A percentile compares a stretch with the other conserved stretches of the same genome.
Conservation (phyloP, 192 early-diverging fungal genomes). For the Coemansia sp. region DNA sequence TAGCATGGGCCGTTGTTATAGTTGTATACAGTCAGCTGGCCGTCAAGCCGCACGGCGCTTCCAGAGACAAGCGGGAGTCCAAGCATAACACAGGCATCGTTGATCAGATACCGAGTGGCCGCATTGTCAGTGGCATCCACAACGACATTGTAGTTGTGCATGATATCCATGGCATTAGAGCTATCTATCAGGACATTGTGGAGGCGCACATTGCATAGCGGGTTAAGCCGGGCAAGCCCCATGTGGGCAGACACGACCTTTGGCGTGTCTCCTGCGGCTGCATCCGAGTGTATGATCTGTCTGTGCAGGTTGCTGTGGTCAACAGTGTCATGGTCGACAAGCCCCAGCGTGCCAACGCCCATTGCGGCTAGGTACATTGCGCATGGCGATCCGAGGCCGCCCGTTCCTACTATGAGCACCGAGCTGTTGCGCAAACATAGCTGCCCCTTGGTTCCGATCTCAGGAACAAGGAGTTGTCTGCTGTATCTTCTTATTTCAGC, state of each 20-base stretch:
- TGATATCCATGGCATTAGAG: constrained; percentile 74
- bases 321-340: constrained; percentile 89
- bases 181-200: constrained; percentile 77
- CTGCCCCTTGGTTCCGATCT: constrained; percentile 73
- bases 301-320: constrained; percentile 92
- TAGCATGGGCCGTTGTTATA: constrained; percentile 90
- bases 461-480: constrained; percentile 81
- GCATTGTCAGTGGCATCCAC: constrained; percentile 95
- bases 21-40: constrained; percentile 96
- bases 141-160: constrained; percentile 77
- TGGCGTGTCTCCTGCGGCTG: constrained; percentile 52
- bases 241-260: constrained; percentile 78
- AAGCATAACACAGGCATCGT: constrained; percentile 86
- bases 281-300: constrained; percentile 89
- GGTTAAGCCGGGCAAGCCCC: constrained; percentile 62
- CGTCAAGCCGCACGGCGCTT: constrained; percentile 87
- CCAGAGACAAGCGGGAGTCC: constrained; percentile 85
- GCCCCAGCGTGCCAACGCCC: constrained; percentile 84
- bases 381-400: constrained; percentile 88
- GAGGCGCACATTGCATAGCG: constrained; percentile 60
- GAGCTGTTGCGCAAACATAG: constrained; percentile 67
- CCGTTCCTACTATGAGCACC: constrained; percentile 89
- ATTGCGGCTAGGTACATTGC: constrained; percentile 85
- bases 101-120: constrained; percentile 90
- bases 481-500: constrained; percentile 80